Evolutionary conservation across 148 eudicot genomes (phyloP), one percentile per base, ranked within the genome.

Genomic region (Rhododendron vialii): DNA sequence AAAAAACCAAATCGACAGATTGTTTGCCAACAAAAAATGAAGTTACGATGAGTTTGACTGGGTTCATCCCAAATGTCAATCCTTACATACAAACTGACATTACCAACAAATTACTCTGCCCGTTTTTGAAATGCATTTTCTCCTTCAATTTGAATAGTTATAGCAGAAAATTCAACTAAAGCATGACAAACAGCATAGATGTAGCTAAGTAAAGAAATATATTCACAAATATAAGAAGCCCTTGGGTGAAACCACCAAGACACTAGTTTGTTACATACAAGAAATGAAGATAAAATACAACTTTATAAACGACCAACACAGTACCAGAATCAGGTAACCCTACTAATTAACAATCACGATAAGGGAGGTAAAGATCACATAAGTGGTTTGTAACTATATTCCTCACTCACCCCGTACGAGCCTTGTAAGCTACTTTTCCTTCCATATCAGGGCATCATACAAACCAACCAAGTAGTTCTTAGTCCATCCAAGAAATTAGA

Each of bases 401-500:
- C 26, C 38, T 36, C 20, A 8, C 38, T 36, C 20, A 8, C 20
- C 18, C 18, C 12, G 11, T 61, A 20, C 30, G 45, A 57, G 73
- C 74, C 69, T 57, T 81, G 26, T 33, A 30, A 30, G 83, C 47
- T 55, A 38, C 47, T 53, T 35, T 53, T 26, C 82, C 82, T 80
- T 13, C 63, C 41, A 50, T 55, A 81, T 33, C 83, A 53, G 41
- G 74, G 50, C 26, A 82, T 61, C 84, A 82, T 38, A 82, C 71
- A 82, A 38, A 20, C 71, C 71, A 65, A 65, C 1, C 63, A 82
- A 61, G 71, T 82, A 22, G 74, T 36, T 82, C 6, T 33, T 43
- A 67, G 61, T 35, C 48, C 33, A 83, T n/a, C 24, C 30, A 26
- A 17, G 43, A 67, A 65, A 45, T 57, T 45, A 22, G 7, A 69